A percentile compares a stretch with the other conserved stretches of the same genome.
These are phyloP conservation scores for Rhynchosporium agropyri DNA, from an alignment of 2,329 filamentous ascomycete species.

Conservation along the genomic window DNA sequence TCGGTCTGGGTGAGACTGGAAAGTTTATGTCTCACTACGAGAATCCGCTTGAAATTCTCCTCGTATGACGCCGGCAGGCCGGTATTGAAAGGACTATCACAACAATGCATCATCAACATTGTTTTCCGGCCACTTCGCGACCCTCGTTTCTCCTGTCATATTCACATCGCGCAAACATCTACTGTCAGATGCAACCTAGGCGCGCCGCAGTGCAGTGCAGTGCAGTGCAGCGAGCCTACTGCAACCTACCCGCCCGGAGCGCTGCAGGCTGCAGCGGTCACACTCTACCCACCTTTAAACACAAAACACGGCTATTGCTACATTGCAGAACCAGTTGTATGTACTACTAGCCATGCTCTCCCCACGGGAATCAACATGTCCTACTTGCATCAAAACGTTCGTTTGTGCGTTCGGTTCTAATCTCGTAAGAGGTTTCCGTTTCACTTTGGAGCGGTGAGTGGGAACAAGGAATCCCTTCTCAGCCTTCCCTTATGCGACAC, in stretches of 20 bases:
- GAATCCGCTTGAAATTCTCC: not conserved
- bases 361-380: constrained; percentile 3
- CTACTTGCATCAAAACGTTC: not conserved
- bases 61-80: constrained; percentile 11
- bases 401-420: not conserved
- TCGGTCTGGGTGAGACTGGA: constrained; percentile 18
- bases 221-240: not conserved
- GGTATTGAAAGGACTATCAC: not conserved
- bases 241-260: constrained; percentile 12
- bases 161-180: not conserved
- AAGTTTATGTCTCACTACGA: not conserved
- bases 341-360: constrained; percentile 13
- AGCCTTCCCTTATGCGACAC: constrained; percentile 9
- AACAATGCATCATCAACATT: not conserved
- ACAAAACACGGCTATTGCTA: constrained; percentile 7
- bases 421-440: constrained; percentile 9
- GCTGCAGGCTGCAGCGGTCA: constrained; percentile 11
- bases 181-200: constrained; percentile 5
- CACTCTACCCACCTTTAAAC: not conserved
- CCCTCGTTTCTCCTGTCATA: constrained; percentile 3
- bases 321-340: not conserved
- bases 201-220: constrained; percentile 9
- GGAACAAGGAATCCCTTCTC: constrained; percentile 10
- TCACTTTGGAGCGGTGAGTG: constrained; percentile 10
- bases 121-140: constrained; percentile 2